A percentile compares a stretch with the other conserved stretches of the same genome.
These are phyloP conservation scores for Salix viminalis DNA, from an alignment of 345 rosid species.

Conservation along the genomic window DNA sequence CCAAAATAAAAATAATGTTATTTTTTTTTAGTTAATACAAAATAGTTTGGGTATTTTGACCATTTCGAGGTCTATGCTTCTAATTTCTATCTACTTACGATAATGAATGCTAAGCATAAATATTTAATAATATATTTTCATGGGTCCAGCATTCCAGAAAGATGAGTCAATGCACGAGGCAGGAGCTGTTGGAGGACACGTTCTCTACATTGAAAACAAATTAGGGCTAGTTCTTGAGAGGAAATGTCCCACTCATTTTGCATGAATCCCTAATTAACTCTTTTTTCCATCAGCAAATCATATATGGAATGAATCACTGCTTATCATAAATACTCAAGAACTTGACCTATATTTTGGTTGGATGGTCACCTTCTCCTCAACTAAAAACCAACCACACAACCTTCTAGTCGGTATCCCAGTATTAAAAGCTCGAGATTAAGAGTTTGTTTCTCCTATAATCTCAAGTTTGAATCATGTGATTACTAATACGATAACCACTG, in stretches of 20 bases:
- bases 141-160: background rate
- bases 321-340: background rate
- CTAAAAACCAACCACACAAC: background rate
- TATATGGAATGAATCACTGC: background rate
- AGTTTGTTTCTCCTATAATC: too few species aligned
- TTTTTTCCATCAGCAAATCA: background rate
- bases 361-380: slow-evolving; percentile 22
- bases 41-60: too few species aligned
- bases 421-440: too few species aligned
- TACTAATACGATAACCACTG: too few species aligned
- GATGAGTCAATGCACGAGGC: background rate
- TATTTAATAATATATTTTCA: background rate
- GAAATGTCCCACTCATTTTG: background rate
- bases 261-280: background rate
- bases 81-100: too few species aligned
- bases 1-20: too few species aligned
- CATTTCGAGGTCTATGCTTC: too few species aligned
- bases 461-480: too few species aligned
- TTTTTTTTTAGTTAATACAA: too few species aligned
- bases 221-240: background rate
- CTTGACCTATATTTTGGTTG: slow-evolving; percentile 10
- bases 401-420: too few species aligned
- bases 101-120: background rate
- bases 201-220: background rate
- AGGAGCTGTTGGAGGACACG: background rate